phyloP scores from a whole-genome alignment of 2,329 filamentous ascomycete genomes.

The Ascochyta pisi region DNA sequence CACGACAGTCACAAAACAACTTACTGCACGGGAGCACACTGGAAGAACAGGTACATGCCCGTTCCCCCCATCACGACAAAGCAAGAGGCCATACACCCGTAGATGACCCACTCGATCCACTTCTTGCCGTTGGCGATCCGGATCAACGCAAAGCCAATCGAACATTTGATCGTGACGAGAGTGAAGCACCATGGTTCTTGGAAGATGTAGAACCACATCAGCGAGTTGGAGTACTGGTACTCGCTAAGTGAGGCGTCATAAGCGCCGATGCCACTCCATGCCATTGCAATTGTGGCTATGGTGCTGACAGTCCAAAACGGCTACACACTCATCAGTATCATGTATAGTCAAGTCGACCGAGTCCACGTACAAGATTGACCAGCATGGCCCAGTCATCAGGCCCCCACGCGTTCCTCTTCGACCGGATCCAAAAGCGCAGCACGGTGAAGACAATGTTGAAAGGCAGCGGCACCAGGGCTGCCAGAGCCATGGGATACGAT shows the following conservation, averaged over 20 bases:
- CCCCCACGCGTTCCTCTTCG: constrained; percentile 22
- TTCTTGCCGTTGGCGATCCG: constrained; percentile 20
- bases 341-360: background rate
- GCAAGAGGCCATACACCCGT: constrained; percentile 14
- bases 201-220: constrained; percentile 23
- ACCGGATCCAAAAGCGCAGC: constrained; percentile 19
- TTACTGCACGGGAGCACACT: constrained; percentile 19
- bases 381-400: constrained; percentile 24
- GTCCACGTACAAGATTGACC: constrained; percentile 13
- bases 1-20: background rate
- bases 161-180: constrained; percentile 21
- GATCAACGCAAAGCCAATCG: constrained; percentile 21
- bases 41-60: constrained; percentile 22
- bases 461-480: constrained; percentile 14
- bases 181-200: constrained; percentile 23
- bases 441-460: constrained; percentile 18
- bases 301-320: constrained; percentile 17
- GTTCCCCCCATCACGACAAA: constrained; percentile 19
- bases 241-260: constrained; percentile 13
- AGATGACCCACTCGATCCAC: constrained; percentile 21
- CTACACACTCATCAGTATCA: constrained; percentile 3
- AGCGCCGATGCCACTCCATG: constrained; percentile 20
- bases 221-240: constrained; percentile 12
- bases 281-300: constrained; percentile 18
- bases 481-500: constrained; percentile 21